Evolutionary conservation across 129 eudicot genomes (phyloP), one percentile per base, ranked within the genome.

Genomic region (Gnaphalium uliginosum): DNA sequence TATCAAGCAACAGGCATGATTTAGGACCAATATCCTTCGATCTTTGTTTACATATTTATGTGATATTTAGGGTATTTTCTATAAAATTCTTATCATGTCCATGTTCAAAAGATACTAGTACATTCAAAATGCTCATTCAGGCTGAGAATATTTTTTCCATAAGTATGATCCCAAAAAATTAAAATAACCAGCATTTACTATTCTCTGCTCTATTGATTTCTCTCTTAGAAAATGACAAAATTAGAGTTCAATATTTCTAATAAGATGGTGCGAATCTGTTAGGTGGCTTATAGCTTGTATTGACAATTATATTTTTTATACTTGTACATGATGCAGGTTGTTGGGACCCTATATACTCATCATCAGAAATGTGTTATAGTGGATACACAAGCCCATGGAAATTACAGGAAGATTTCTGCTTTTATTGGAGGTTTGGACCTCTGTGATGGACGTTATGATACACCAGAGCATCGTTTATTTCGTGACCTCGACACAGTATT

Each of bases 331-430:
- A 23, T 3, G 51, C 80, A 92, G 98, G 98, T 92, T 72, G 93
- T 92, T 66, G 98, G 98, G 70, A 92, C 96, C 25, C 80, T 89
- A 56, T 92, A 89, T 68, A 87, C 96, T 9, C 97, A 92, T 83
- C 97, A 92, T 69, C 97, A 92, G 80, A 92, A 92, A 74, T 92
- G 97, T 85, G 97, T 92, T 35, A 87, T 92, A 79, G 96, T 89
- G 75, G 97, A 92, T 73, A 81, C 97, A 57, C 86, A 87, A 83
- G 90, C 88, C 72, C 39, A 69, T 6, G 96, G 91, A 41, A 89
- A 86, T 56, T 84, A 87, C 85, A 78, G 97, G 78, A 92, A 89
- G 78, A 75, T 92, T 58, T 70, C 92, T 63, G 85, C 97, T 68
- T 92, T 85, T 72, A 61, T 92, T n/a, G 97, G 97, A 68, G 97